Evolutionary conservation across 768 basidiomycete genomes (phyloP).

Genomic region (Sistotremastrum niveocremeum): DNA sequence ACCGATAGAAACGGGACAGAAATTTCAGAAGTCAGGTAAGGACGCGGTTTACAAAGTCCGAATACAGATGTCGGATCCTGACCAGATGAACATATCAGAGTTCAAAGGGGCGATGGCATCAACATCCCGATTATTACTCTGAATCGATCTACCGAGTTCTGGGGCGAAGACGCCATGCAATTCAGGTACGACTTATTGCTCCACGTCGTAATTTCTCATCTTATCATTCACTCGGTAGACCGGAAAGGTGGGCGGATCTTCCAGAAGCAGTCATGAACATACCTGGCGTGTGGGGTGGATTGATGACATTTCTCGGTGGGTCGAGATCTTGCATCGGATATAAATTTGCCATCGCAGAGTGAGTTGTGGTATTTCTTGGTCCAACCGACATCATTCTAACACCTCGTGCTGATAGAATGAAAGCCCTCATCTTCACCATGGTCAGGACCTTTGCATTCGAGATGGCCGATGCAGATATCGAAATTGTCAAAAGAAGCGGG

Average conservation of each 20-base stretch:
- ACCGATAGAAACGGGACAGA: constrained; percentile 10
- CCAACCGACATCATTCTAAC: background rate
- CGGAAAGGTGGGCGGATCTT: constrained; percentile 37
- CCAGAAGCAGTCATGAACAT: constrained; percentile 24
- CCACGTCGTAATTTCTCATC: background rate
- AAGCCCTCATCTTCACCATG: constrained; percentile 20
- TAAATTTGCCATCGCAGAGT: constrained; percentile 48
- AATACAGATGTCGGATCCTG: background rate
- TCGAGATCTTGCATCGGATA: constrained; percentile 50
- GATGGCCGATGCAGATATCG: constrained; percentile 13
- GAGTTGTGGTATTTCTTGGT: constrained; percentile 16
- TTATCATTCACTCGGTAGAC: constrained; percentile 20
- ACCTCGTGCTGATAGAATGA: constrained; percentile 13
- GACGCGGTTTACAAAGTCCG: constrained; percentile 16
- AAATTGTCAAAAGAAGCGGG: constrained; percentile 18
- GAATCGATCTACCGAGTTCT: constrained; percentile 40
- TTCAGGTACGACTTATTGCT: constrained; percentile 30
- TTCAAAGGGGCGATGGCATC: constrained; percentile 40
- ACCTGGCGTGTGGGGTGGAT: constrained; percentile 40
- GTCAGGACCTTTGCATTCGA: constrained; percentile 19
- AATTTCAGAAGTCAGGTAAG: constrained; percentile 9
- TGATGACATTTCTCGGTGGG: constrained; percentile 43
- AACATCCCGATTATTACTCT: constrained; percentile 46
- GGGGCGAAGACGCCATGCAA: constrained; percentile 51
- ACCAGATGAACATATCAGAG: constrained; percentile 15